These are phyloP conservation scores for Isoetes taiwanensis DNA, from an alignment of 75 land plant species.

Conservation along the genomic window DNA sequence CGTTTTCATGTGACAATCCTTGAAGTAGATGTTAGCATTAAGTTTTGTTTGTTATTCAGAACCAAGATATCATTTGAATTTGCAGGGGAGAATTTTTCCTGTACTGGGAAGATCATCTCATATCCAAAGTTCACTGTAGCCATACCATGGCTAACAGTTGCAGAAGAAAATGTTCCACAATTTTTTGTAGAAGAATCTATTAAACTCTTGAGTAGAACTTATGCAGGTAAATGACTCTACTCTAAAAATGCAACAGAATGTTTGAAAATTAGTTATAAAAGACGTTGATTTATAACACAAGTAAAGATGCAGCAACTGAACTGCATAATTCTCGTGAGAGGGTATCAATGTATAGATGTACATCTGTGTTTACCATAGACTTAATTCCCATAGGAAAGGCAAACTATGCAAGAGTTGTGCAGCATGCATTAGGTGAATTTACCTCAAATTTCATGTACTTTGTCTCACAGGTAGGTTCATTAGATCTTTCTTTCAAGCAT, in stretches of 20 bases:
- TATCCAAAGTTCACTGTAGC: conserved; percentile 71
- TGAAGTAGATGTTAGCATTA: too few relatives aligned
- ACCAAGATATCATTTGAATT: conserved; percentile 54
- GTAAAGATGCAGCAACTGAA: too few relatives aligned
- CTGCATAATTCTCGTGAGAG: conserved; percentile 68
- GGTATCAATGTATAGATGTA: conserved; percentile 84
- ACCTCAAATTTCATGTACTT: conserved; percentile 54
- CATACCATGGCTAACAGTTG: conserved; percentile 90
- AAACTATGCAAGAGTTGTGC: conserved; percentile 58
- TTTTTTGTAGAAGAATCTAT: conserved; percentile 54
- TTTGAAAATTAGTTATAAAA: too few relatives aligned
- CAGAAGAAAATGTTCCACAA: conserved; percentile 62
- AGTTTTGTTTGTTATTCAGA: too few relatives aligned
- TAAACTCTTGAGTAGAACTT: conserved; percentile 52
- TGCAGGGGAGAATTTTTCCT: conserved; percentile 65
- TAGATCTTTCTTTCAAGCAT: too few relatives aligned
- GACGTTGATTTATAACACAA: too few relatives aligned
- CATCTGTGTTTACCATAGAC: conserved; percentile 90
- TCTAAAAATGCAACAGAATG: background rate
- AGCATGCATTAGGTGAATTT: conserved; percentile 67
- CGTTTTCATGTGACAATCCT: too few relatives aligned
- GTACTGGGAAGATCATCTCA: conserved; percentile 46
- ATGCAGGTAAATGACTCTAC: conserved; percentile 61
- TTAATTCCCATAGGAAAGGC: conserved; percentile 84
- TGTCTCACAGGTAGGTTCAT: conserved; percentile 55